These are phyloP conservation scores for Solanum piurae DNA, from an alignment of 257 asterid genomes.

Conservation along the genomic window DNA sequence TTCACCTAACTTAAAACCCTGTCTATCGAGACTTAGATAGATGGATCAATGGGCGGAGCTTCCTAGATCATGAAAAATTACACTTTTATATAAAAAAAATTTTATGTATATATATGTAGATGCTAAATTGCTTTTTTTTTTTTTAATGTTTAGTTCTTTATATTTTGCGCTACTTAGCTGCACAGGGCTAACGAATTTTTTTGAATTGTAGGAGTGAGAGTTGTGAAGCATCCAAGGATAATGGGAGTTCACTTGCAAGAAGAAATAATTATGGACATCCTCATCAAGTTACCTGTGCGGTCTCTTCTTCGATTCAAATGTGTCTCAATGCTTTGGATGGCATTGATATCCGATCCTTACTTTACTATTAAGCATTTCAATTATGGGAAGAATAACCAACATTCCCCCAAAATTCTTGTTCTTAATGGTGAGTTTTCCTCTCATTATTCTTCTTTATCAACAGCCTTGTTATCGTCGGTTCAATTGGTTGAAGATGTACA, in stretches of 20 bases:
- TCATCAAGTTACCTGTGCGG: slow-evolving; percentile 1
- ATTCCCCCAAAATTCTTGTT: not conserved
- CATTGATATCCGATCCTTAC: not conserved
- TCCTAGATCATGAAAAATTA: no score
- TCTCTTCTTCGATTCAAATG: slow-evolving; percentile 16
- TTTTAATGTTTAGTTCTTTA: no score
- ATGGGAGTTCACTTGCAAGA: not conserved
- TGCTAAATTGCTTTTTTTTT: no score
- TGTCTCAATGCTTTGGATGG: not conserved
- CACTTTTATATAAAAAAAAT: no score
- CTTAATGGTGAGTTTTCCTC: not conserved
- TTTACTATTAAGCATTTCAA: not conserved
- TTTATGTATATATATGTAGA: no score
- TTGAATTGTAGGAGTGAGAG: not conserved
- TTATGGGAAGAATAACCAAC: not conserved
- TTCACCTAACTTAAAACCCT: no score
- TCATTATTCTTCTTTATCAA: not conserved
- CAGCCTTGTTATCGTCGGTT: not conserved
- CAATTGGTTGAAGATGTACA: not conserved
- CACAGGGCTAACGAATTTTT: not conserved
- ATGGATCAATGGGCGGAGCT: no score
- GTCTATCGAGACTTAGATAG: no score
- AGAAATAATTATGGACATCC: slow-evolving; percentile 7
- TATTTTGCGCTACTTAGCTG: no score
- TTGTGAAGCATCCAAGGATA: not conserved